Percentiles rank a stretch among this genome's conserved stretches.
These are phyloP conservation scores for Ganoderma resinaceum DNA, from an alignment of 1,284 basidiomycete genomes.

Conservation along the genomic window DNA sequence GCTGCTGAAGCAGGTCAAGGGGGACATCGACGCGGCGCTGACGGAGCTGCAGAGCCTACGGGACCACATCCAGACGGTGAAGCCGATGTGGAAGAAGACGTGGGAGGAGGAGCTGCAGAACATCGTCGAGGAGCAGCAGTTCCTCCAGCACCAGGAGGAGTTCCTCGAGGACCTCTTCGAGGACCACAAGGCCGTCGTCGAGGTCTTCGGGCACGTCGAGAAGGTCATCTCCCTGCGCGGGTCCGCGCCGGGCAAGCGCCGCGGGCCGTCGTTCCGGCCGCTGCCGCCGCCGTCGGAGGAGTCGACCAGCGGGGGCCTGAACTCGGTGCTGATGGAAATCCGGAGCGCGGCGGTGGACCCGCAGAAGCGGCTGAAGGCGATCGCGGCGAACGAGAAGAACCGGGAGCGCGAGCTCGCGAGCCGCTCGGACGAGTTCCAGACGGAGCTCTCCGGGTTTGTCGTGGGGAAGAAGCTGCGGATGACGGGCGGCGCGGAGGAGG, in stretches of 20 bases:
- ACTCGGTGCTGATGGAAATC: constrained; percentile 88
- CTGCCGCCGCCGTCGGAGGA: constrained; percentile 67
- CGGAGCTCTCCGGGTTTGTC: constrained; percentile 86
- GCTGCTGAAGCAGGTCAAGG: constrained; percentile 76
- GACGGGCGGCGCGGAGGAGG: constrained; percentile 95
- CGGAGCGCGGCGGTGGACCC: constrained; percentile 84
- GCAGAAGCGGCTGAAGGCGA: constrained; percentile 85
- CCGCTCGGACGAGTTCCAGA: constrained; percentile 80
- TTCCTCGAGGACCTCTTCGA: constrained; percentile 89
- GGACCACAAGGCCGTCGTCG: constrained; percentile 87
- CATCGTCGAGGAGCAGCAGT: constrained; percentile 97
- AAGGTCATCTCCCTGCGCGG: constrained; percentile 85
- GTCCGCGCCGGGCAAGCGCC: constrained; percentile 46
- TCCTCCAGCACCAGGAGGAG: constrained; percentile 92
- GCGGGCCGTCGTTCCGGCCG: constrained; percentile 55
- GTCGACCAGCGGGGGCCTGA: constrained; percentile 65
- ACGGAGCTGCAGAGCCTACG: constrained; percentile 81
- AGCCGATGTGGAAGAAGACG: constrained; percentile 98
- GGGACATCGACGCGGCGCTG: constrained; percentile 76
- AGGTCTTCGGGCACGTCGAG: constrained; percentile 88
- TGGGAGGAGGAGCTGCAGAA: constrained; percentile 97
- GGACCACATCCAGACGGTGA: constrained; percentile 88
- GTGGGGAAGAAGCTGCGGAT: constrained; percentile 85
- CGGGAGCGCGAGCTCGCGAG: constrained; percentile 77
- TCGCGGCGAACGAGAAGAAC: constrained; percentile 84